Evolutionary conservation across 352 stramenopile genomes (phyloP).

Genomic region (Globisporangium emineosum): DNA sequence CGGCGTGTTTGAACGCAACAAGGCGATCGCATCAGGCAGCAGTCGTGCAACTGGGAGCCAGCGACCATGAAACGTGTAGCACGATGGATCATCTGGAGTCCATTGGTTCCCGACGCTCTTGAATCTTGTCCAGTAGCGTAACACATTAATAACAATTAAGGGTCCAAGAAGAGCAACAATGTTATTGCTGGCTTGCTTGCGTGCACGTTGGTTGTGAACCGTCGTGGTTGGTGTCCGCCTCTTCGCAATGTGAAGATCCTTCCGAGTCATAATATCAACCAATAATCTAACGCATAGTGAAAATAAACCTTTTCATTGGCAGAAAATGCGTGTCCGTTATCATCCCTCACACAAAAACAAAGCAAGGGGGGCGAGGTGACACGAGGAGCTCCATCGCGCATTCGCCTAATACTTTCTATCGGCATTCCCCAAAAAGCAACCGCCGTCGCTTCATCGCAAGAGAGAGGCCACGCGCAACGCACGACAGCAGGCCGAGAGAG

Average conservation of each 20-base stretch:
- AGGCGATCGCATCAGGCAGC: background rate
- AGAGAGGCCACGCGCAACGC: no score
- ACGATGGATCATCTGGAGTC: background rate
- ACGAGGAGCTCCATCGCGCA: slow-evolving; percentile 5
- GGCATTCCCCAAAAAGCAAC: background rate
- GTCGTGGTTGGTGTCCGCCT: background rate
- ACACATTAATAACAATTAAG: background rate
- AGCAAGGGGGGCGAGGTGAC: slow-evolving; percentile 2
- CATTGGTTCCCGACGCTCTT: background rate
- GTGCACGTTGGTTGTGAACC: background rate
- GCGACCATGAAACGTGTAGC: background rate
- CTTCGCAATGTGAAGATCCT: no score
- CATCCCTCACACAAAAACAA: background rate
- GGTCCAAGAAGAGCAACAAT: background rate
- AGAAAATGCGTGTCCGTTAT: slow-evolving; percentile 13
- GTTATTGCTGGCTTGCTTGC: background rate
- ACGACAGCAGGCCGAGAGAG: background rate
- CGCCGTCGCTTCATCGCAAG: background rate
- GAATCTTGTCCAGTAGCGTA: background rate
- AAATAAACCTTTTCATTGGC: background rate
- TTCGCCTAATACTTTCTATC: background rate
- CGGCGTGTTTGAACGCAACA: slow-evolving; percentile 16
- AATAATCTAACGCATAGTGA: background rate
- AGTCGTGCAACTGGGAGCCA: background rate
- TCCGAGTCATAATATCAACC: no score